Evolutionary conservation across 2,329 filamentous ascomycete species (phyloP), one percentile per base, ranked within the genome.

Genomic region (Aciculosporium take): DNA sequence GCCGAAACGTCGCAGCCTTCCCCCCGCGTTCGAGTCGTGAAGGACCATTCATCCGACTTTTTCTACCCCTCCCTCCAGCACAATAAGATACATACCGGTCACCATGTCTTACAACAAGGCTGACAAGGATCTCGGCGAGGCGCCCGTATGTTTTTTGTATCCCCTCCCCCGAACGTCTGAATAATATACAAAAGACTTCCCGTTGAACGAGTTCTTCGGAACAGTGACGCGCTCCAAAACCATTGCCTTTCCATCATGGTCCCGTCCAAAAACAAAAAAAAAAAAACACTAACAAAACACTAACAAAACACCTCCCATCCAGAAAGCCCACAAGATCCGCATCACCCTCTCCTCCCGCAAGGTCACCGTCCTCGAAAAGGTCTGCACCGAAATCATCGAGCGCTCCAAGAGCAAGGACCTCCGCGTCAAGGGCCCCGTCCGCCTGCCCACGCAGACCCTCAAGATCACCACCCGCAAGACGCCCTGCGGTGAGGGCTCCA

Each of bases 401-500:
- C 89, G 91, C 64, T 87, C 91, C 63, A 94, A 94, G 77, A 80
- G 74, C 75, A 98, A 98, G 88, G 87, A 93, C 65, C 84, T 98
- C 62, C 83, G 84, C 65, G 86, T 94, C 74, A 96, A 96, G 83
- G 89, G 91, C 62, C 87, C 89, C 65, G 89, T 96, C 69, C 87
- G 89, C 63, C 83, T 95, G 60, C 87, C 91, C 59, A 95, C 88
- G 74, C 94, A 95, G 82, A 85, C 79, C 66, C 79, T 96, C 61
- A 86, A 91, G 77, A 79, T 94, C 76, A 86, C 84, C 66, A 94
- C 91, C 76, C 84, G 91, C 64, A 98, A 98, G 84, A 96, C 91
- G 53, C 91, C 91, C 67, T 91, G 84, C 72, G 91, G 91, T 84
- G 91, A 98, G 80, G 91, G 91, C 73, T 93, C 84, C 70, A 98